Evolutionary conservation across 257 asterid species (phyloP).

Genomic region (Avicennia marina): DNA sequence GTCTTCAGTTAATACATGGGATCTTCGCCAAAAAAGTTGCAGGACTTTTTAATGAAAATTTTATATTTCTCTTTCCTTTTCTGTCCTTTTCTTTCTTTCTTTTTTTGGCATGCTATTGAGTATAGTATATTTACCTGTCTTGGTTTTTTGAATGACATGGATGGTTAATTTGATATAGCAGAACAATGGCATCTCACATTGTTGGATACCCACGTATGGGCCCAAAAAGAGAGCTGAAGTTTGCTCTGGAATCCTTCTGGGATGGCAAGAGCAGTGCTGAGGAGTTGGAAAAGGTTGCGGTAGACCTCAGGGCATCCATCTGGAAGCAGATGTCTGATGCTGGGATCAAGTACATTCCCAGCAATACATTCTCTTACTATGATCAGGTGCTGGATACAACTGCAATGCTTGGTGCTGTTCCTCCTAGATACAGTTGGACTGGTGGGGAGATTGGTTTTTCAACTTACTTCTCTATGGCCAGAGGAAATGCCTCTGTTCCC

Average conservation of each 20-base stretch:
- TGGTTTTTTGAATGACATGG: background rate
- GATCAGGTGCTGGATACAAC: slow-evolving; percentile 55
- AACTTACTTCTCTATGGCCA: slow-evolving; percentile 57
- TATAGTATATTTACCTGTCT: too few species aligned
- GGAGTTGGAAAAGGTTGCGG: slow-evolving; percentile 47
- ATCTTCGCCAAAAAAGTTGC: too few species aligned
- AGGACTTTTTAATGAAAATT: background rate
- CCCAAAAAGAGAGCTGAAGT: slow-evolving; percentile 56
- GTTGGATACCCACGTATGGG: slow-evolving; percentile 66
- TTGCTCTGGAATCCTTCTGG: slow-evolving; percentile 59
- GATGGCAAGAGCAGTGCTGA: slow-evolving; percentile 51
- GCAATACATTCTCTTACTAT: slow-evolving; percentile 51
- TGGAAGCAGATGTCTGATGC: slow-evolving; percentile 57
- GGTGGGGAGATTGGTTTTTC: slow-evolving; percentile 46
- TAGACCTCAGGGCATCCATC: slow-evolving; percentile 49
- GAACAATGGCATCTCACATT: slow-evolving; percentile 57
- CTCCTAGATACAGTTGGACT: slow-evolving; percentile 47
- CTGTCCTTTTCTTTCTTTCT: too few species aligned
- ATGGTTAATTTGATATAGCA: slow-evolving; percentile 3
- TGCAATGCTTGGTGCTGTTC: slow-evolving; percentile 56
- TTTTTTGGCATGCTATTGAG: background rate
- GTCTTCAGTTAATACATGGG: background rate
- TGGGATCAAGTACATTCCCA: slow-evolving; percentile 55
- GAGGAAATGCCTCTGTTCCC: slow-evolving; percentile 55
- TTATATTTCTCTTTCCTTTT: background rate